A percentile compares a stretch with the other conserved stretches of the same genome.
phyloP scores from a whole-genome alignment of 106 monocot species.

The Amphibolis antarctica region DNA sequence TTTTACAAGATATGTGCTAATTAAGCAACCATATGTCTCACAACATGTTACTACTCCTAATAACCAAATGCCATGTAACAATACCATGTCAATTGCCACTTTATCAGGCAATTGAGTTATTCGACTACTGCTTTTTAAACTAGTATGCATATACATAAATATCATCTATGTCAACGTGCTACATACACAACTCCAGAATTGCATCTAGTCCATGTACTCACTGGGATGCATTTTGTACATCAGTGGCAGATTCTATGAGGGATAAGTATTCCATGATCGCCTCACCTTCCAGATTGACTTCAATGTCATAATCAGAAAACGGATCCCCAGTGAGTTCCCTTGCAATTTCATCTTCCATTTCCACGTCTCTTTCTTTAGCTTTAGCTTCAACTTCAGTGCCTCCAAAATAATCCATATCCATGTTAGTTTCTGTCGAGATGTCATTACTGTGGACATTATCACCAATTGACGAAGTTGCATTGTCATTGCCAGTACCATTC shows the following conservation, averaged over 20 bases:
- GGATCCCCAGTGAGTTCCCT: constrained; percentile 56
- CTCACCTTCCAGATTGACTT: constrained; percentile 63
- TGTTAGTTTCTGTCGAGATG: constrained; percentile 7
- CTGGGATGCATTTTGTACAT: not conserved
- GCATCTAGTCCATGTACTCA: no score
- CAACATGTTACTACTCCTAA: no score
- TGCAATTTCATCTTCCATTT: constrained; percentile 74
- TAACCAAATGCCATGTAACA: no score
- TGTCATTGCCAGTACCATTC: not conserved
- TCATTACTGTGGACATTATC: not conserved
- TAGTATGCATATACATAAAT: no score
- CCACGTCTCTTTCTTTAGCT: constrained; percentile 36
- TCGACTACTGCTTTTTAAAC: no score
- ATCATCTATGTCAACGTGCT: no score
- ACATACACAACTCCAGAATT: no score
- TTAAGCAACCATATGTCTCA: no score
- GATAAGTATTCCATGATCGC: constrained; percentile 70
- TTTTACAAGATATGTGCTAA: no score
- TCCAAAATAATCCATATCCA: not conserved
- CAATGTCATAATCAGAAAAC: constrained; percentile 75
- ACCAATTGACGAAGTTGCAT: constrained; percentile 3
- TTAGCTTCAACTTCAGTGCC: not conserved
- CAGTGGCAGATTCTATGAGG: constrained; percentile 39
- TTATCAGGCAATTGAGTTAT: no score
- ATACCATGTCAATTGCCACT: no score